Conservation (phyloP, 1,284 basidiomycete genomes). For the Leccinum fallax region DNA sequence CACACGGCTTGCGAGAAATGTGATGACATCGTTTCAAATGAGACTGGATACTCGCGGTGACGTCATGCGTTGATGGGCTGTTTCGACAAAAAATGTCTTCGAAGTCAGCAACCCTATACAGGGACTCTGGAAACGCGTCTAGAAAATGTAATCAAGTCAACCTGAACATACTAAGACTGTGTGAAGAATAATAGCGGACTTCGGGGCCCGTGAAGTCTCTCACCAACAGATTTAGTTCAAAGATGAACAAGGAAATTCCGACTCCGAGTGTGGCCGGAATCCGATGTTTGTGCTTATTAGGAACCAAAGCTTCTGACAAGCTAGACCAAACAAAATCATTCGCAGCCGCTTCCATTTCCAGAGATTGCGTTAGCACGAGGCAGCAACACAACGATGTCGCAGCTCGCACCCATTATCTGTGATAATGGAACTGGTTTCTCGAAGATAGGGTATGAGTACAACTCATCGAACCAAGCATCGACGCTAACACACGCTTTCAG, state of each 20-base stretch:
- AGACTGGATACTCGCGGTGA: not conserved
- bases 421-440: conserved; percentile 99
- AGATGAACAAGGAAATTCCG: not conserved
- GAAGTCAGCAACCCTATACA: not conserved
- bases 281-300: conserved; percentile 32
- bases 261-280: not conserved
- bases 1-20: not conserved
- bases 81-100: not conserved
- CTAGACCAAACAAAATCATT: conserved; percentile 25
- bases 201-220: not conserved
- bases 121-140: not conserved
- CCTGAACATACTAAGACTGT: not conserved
- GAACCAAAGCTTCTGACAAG: conserved; percentile 30
- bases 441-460: conserved; percentile 83
- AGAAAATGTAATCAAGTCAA: too few relatives aligned
- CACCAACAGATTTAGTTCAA: not conserved
- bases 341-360: conserved; percentile 15
- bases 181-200: not conserved
- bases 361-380: conserved; percentile 14
- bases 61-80: not conserved
- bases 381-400: conserved; percentile 57
- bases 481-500: conserved; percentile 45
- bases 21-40: not conserved
- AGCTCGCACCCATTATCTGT: conserved; percentile 89
- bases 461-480: not conserved